Evolutionary conservation across 2,329 filamentous ascomycete genomes (phyloP).

Genomic region (Chaetoscypha palmicola): DNA sequence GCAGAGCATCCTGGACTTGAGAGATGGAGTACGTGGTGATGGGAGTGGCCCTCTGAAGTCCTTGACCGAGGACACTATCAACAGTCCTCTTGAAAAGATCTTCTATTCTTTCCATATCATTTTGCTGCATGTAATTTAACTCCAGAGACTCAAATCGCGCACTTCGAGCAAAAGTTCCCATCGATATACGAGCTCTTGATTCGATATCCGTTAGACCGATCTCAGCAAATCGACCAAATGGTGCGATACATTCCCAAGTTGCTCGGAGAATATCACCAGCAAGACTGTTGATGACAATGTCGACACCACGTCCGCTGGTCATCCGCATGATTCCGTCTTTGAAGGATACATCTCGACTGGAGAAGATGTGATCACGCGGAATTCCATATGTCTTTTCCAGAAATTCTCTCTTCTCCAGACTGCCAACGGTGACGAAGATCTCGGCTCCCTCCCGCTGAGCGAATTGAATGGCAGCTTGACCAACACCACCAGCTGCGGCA

Average conservation of each 20-base stretch:
- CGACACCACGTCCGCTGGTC: conserved; percentile 15
- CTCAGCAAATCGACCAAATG: conserved; percentile 34
- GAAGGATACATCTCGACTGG: conserved; percentile 17
- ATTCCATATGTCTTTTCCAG: conserved; percentile 14
- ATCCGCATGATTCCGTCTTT: conserved; percentile 13
- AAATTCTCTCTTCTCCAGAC: conserved; percentile 8
- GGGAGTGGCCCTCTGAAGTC: background rate
- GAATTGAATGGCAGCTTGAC: conserved; percentile 29
- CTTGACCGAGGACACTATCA: background rate
- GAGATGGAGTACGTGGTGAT: background rate
- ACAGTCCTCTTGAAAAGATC: background rate
- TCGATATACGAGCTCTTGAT: background rate
- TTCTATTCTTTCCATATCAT: background rate
- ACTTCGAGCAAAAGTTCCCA: background rate
- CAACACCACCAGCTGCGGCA: too few relatives aligned
- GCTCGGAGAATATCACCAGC: conserved; percentile 19
- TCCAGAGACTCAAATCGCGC: background rate
- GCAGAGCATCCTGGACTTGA: background rate
- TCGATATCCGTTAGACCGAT: conserved; percentile 30
- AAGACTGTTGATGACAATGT: conserved; percentile 19
- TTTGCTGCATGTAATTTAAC: background rate
- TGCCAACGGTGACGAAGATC: conserved; percentile 23
- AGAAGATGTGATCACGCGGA: conserved; percentile 4
- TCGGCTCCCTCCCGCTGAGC: conserved; percentile 24
- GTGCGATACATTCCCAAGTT: conserved; percentile 31